Evolutionary conservation across 1,284 basidiomycete genomes (phyloP).

Genomic region (Austroboletus olivaceoglutinosus): DNA sequence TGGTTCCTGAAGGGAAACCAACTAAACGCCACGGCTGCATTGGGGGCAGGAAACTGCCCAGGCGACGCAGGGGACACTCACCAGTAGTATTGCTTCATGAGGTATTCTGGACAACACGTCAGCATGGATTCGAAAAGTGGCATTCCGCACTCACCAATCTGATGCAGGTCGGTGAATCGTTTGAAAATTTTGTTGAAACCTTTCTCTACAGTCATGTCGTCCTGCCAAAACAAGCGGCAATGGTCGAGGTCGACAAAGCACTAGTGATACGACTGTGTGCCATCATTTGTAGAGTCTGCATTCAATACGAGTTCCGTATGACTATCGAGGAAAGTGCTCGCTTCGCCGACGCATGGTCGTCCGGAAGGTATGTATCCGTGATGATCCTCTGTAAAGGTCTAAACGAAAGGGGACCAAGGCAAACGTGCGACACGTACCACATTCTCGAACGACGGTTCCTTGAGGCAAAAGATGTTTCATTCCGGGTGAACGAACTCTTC

Average conservation of each 20-base stretch:
- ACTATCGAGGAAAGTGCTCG: slow-evolving; percentile 5
- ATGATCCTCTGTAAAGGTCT: slow-evolving; percentile 13
- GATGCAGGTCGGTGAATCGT: neutral
- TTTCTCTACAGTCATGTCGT: neutral
- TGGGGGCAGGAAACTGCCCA: neutral
- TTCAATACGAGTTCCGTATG: slow-evolving; percentile 19
- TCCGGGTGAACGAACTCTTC: slow-evolving; percentile 20
- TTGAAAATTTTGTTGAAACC: neutral
- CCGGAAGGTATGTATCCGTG: slow-evolving; percentile 14
- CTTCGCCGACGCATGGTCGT: neutral
- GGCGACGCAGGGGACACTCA: neutral
- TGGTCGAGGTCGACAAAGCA: neutral
- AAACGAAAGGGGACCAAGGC: neutral
- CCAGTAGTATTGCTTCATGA: slow-evolving; percentile 17
- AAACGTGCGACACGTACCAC: neutral
- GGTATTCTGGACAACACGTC: slow-evolving; percentile 11
- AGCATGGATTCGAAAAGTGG: neutral
- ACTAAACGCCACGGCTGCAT: neutral
- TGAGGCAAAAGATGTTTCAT: slow-evolving; percentile 12
- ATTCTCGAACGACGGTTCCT: neutral
- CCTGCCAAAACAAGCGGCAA: neutral
- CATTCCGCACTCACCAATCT: neutral
- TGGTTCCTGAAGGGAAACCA: neutral
- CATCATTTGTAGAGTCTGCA: slow-evolving; percentile 1
- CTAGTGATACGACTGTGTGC: slow-evolving; percentile 2